Evolutionary conservation across 129 eudicot genomes (phyloP), one percentile per base, ranked within the genome.

Genomic region (Logfia minima): DNA sequence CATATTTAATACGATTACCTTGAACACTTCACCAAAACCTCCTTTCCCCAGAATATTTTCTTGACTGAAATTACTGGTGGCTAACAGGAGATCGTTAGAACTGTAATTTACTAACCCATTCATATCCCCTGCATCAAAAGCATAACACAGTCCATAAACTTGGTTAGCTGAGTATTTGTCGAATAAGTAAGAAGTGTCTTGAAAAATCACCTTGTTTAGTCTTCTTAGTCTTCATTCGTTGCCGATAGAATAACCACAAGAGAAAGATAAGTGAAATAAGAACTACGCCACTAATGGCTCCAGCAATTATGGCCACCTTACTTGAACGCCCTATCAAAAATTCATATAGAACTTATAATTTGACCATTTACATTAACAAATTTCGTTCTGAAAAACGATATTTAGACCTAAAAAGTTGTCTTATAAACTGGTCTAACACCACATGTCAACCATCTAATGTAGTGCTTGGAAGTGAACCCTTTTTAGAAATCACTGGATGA

Each of bases 231-330:
- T 84, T 82, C 68, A 79, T 82, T 52, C 66, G 68, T 53, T 8
- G 59, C 13, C 21, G 77, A 73, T 83, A 43, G 39, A 63, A 61
- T 19, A 71, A 51, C 55, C 52, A 45, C 24, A 31, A 29, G 48
- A 65, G 5, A 71, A 79, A 18, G 37, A 71, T 26, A 21, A 69
- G 31, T 58, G 60, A 19, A 4, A 70, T 2, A 48, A 79, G 28
- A 53, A 17, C 56, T 61, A 71, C 72, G 8, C 91, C 77, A n/a
- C 87, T 89, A 51, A 79, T 82, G 4, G 71, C 80, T 10, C 88
- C 87, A 18, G 86, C 87, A 63, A 85, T 81, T 13, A 85, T 63
- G 55, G 85, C 80, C 58, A 76, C 82, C 68, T 70, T 84, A 80
- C 77, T 78, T 78, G 95, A 84, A 69, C 75, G 63, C 24, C 62